Conservation (phyloP, 176 grass and related monocot genomes). For the Avena atlantica region DNA sequence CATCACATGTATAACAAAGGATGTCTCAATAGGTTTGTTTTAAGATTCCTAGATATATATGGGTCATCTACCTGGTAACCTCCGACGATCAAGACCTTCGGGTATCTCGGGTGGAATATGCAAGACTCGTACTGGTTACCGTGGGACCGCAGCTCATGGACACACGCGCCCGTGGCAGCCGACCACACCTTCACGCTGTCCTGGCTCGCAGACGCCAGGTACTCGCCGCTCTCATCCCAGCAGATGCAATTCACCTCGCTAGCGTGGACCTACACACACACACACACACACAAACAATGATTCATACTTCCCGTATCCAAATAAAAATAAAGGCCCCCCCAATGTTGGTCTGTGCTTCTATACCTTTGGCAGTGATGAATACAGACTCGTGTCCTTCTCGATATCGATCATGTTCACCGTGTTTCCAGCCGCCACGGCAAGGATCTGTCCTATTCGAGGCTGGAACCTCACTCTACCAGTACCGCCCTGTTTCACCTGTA, state of each 20-base stretch:
- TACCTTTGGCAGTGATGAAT: constrained; percentile 68
- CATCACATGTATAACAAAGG: not conserved
- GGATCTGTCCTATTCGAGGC: constrained; percentile 69
- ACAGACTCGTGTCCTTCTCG: constrained; percentile 55
- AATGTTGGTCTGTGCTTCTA: not conserved
- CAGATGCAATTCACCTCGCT: constrained; percentile 73
- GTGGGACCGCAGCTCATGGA: constrained; percentile 78
- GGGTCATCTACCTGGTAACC: constrained; percentile 69
- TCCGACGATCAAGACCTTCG: constrained; percentile 80
- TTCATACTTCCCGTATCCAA: not conserved
- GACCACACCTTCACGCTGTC: constrained; percentile 94
- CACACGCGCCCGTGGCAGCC: constrained; percentile 47
- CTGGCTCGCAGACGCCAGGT: constrained; percentile 85
- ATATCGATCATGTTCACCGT: constrained; percentile 82
- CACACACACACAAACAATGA: constrained; percentile 22
- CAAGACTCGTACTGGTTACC: constrained; percentile 93
- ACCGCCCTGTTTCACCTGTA: constrained; percentile 70
- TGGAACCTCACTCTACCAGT: constrained; percentile 82
- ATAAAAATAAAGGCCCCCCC: not conserved
- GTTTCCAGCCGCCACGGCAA: constrained; percentile 81
- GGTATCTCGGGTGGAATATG: constrained; percentile 80
- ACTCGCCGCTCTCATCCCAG: constrained; percentile 90
- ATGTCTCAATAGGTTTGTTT: too few species aligned
- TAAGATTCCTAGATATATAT: too few species aligned
- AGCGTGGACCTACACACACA: constrained; percentile 61